Evolutionary conservation across 2,329 filamentous ascomycete genomes (phyloP).

Genomic region (Botryotinia narcissicola): DNA sequence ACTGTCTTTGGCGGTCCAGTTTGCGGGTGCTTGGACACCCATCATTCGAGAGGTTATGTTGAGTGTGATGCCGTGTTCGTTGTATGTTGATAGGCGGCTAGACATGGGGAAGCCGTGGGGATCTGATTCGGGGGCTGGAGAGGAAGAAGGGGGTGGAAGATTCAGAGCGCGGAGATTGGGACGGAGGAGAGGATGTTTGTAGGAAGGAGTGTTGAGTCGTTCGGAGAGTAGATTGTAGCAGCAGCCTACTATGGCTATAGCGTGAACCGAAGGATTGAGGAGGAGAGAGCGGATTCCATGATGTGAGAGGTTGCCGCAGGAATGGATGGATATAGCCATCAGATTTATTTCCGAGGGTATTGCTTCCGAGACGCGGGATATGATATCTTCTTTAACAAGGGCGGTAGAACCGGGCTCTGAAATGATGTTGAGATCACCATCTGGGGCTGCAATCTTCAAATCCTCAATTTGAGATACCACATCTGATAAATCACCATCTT

Average conservation of each 20-base stretch:
- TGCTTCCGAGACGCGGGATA: neutral
- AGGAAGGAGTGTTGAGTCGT: conserved; percentile 79
- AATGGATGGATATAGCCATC: conserved; percentile 94
- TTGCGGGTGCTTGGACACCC: conserved; percentile 91
- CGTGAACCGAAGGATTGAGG: conserved; percentile 77
- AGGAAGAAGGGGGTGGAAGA: conserved; percentile 61
- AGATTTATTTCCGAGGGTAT: conserved; percentile 43
- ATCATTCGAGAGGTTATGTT: conserved; percentile 98
- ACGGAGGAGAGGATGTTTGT: conserved; percentile 76
- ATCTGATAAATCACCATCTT: conserved; percentile 67
- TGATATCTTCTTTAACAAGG: neutral
- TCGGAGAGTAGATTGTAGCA: conserved; percentile 98
- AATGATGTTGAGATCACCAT: neutral
- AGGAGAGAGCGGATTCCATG: conserved; percentile 85
- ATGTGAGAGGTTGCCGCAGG: conserved; percentile 95
- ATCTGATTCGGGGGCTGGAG: conserved; percentile 57
- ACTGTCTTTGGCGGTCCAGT: conserved; percentile 82
- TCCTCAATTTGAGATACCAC: conserved; percentile 63
- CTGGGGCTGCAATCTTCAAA: conserved; percentile 35
- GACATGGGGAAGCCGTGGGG: conserved; percentile 95
- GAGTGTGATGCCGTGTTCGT: conserved; percentile 65
- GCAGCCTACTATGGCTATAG: conserved; percentile 95
- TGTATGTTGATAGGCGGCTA: conserved; percentile 59
- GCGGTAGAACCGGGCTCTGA: neutral
- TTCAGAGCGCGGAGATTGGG: conserved; percentile 65